Base-by-base conservation (phyloP, 257 asterid genomes). In the Penstemon davidsonii region DNA sequence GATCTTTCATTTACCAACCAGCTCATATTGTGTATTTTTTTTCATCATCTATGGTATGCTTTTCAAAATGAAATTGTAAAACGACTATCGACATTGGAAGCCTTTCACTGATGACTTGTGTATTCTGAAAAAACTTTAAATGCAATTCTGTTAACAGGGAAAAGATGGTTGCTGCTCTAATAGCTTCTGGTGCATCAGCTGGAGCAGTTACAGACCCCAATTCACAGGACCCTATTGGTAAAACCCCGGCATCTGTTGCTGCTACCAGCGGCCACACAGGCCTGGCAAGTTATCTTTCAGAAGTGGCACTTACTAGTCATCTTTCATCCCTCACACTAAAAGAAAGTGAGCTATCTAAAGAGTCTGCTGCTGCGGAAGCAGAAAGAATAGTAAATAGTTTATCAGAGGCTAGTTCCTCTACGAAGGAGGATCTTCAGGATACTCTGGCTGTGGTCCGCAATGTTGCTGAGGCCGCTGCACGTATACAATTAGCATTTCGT, bases 261-360 rank as follows among this genome's bases (percentile, higher is more conserved):
- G 86, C 88, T 39, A 52, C 82, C 58, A 78, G 49, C 19, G 96
- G 96, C 53, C 92, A 91, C 85, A 86, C 53, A 57, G 97, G 96
- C 77, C 96, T 94, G 36, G 99, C 99, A 7, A 98, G 96, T 49
- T 94, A 91, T 72, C 96, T 94, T 45, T 91, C 99, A 41, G 99
- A 94, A 81, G 80, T 86, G 69, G 85, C 88, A 53, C 84, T 94
- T 52, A 94, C 95, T 18, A 83, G 85, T 75, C 99, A 91, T 76
- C 96, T 94, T 59, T 81, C 85, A 66, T 94, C 99, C 79, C 98
- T 94, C 73, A 82, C 77, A 3, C 67, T 91, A 68, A 80, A 72
- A 75, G 88, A 88, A 77, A 83, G 91, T 42, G 96, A 85, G 75
- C 84, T 88, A 9, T 87, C 96, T 18, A 87, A 82, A 82, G 96